Evolutionary conservation across 2,329 filamentous ascomycete genomes (phyloP), one percentile per base, ranked within the genome.

Genomic region (Paecilomyces formosus): DNA sequence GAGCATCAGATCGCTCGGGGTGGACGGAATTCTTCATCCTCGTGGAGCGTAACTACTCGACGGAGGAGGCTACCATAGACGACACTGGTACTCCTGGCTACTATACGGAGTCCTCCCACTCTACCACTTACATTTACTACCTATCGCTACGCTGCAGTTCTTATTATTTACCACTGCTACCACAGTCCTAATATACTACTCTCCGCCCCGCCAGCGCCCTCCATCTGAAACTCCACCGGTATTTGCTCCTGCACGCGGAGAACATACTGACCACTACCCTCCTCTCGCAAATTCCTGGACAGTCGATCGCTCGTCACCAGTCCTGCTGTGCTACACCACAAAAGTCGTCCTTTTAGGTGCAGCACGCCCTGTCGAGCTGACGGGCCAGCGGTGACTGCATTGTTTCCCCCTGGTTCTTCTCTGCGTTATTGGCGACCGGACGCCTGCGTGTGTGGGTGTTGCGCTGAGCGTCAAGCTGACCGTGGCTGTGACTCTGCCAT

Each of bases 161-260:
- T n/a, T n/a, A n/a, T 30, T 30, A 30, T 4, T 30, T 30, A 30
- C 28, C 28, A 30, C 28, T 30, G 28, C 8, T 4, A 30, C 28
- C 8, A 8, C 28, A n/a, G n/a, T n/a, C n/a, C n/a, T n/a, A n/a
- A n/a, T n/a, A n/a, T n/a, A n/a, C n/a, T n/a, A n/a, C n/a, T n/a
- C 55, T 53, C 49, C 55, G 33, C 55, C 26, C 26, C 51, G 55
- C 55, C 55, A 52, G 22, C 45, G 49, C 30, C 55, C 39, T 45
- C 39, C 55, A 57, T 30, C 55, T 53, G 55, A 53, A 45, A 57
- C 55, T 57, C 55, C 45, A 57, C 52, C 55, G 49, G 49, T n/a
- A 39, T 50, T 53, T 35, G 18, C 28, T 45, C 22, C 15, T 53
- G 35, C 56, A 28, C 52, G 39, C 53, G 21, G 15, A 21, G 21